Evolutionary conservation across 352 stramenopile genomes (phyloP).

Genomic region (Thalassiosira oceanica): DNA sequence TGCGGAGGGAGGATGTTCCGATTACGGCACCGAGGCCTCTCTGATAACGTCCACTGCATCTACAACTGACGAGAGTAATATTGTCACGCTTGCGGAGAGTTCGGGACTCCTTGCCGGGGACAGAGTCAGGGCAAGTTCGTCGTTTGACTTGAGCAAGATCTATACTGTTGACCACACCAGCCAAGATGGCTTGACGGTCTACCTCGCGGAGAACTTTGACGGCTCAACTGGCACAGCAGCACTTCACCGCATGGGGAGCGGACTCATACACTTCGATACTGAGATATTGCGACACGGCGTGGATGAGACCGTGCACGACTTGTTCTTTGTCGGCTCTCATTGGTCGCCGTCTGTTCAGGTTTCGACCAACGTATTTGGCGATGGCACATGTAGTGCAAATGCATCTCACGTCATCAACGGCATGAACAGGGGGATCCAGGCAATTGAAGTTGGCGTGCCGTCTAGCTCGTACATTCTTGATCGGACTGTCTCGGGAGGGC

Average conservation of each 20-base stretch:
- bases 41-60: conserved; percentile 53
- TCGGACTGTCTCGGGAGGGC: conserved; percentile 7
- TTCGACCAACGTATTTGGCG: conserved; percentile 55
- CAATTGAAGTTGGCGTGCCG: conserved; percentile 44
- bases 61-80: conserved; percentile 57
- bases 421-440: conserved; percentile 68
- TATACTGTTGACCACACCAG: conserved; percentile 59
- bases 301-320: conserved; percentile 79
- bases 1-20: conserved; percentile 65
- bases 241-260: conserved; percentile 57
- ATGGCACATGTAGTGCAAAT: conserved; percentile 49
- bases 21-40: conserved; percentile 60
- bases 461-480: conserved; percentile 46
- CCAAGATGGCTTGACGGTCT: conserved; percentile 38
- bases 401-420: conserved; percentile 55
- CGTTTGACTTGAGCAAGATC: conserved; percentile 48
- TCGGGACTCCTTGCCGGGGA: conserved; percentile 13
- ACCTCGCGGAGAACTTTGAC: conserved; percentile 50
- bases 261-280: conserved; percentile 57
- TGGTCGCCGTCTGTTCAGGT: conserved; percentile 73
- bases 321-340: conserved; percentile 77
- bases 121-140: conserved; percentile 51
- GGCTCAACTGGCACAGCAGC: conserved; percentile 31
- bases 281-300: conserved; percentile 56
- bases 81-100: conserved; percentile 27